Evolutionary conservation across 768 basidiomycete genomes (phyloP).

Genomic region (Mycena galopus): DNA sequence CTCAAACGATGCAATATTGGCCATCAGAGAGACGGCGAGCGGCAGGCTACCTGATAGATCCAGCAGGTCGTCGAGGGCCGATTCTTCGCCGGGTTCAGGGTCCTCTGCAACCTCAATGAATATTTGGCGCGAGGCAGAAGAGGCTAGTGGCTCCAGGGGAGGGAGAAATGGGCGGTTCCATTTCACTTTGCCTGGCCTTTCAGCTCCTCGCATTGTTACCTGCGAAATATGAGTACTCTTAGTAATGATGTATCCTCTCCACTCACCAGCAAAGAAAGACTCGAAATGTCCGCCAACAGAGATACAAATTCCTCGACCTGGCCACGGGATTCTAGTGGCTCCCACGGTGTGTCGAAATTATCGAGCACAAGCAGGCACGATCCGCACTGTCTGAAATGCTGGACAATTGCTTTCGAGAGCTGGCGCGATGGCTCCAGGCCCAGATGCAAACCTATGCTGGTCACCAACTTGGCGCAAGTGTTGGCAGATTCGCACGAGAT

Average conservation of each 20-base stretch:
- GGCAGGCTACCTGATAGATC: too few species aligned
- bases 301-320: not conserved
- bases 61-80: not conserved
- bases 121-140: not conserved
- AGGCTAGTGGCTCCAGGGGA: not conserved
- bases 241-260: not conserved
- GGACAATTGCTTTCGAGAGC: not conserved
- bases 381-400: not conserved
- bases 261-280: not conserved
- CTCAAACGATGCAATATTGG: too few species aligned
- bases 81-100: not conserved
- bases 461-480: not conserved
- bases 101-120: not conserved
- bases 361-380: too few species aligned
- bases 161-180: too few species aligned
- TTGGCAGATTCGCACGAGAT: too few species aligned
- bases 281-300: not conserved
- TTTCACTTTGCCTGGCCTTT: too few species aligned
- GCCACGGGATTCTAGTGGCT: not conserved
- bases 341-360: too few species aligned
- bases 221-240: not conserved
- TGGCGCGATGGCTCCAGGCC: not conserved
- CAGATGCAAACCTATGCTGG: not conserved
- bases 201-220: not conserved
- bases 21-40: too few species aligned